phyloP scores from a whole-genome alignment of 2,329 filamentous ascomycete species.

The Alternaria postmessia region DNA sequence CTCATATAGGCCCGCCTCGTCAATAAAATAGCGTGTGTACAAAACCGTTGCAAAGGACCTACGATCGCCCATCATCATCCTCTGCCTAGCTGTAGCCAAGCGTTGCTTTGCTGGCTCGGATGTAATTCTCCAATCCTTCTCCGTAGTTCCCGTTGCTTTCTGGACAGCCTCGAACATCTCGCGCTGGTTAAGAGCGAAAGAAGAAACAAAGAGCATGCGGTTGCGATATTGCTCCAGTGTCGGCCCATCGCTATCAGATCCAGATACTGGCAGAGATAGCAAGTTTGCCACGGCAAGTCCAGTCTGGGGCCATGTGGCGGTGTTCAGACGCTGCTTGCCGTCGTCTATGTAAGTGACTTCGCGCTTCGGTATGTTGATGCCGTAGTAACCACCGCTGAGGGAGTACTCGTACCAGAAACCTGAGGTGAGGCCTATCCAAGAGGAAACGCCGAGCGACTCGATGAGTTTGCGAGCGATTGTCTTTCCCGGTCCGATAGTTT shows the following conservation, averaged over 20 bases:
- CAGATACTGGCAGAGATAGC: slow-evolving; percentile 43
- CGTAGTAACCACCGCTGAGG: slow-evolving; percentile 40
- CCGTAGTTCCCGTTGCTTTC: slow-evolving; percentile 44
- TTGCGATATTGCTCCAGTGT: slow-evolving; percentile 35
- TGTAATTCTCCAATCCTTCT: slow-evolving; percentile 48
- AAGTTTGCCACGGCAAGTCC: slow-evolving; percentile 45
- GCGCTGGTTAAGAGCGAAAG: slow-evolving; percentile 48
- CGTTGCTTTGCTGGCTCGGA: slow-evolving; percentile 58
- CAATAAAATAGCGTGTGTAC: slow-evolving; percentile 64
- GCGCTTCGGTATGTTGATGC: slow-evolving; percentile 48
- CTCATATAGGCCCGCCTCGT: slow-evolving; percentile 40
- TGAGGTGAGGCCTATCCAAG: slow-evolving; percentile 35
- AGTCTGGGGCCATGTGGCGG: slow-evolving; percentile 42
- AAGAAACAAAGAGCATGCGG: slow-evolving; percentile 46
- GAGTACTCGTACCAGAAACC: slow-evolving; percentile 52
- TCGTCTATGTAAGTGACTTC: slow-evolving; percentile 38
- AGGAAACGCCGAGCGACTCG: slow-evolving; percentile 34
- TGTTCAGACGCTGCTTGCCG: slow-evolving; percentile 44
- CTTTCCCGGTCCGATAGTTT: slow-evolving; percentile 19
- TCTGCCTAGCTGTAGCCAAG: slow-evolving; percentile 58
- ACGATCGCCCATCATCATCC: slow-evolving; percentile 55
- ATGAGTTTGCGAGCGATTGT: slow-evolving; percentile 19
- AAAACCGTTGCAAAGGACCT: slow-evolving; percentile 56
- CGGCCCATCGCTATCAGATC: background rate
- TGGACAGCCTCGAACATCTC: slow-evolving; percentile 49